Evolutionary conservation across 2,329 filamentous ascomycete genomes (phyloP).

Genomic region (Tolypocladium ophioglossoides): DNA sequence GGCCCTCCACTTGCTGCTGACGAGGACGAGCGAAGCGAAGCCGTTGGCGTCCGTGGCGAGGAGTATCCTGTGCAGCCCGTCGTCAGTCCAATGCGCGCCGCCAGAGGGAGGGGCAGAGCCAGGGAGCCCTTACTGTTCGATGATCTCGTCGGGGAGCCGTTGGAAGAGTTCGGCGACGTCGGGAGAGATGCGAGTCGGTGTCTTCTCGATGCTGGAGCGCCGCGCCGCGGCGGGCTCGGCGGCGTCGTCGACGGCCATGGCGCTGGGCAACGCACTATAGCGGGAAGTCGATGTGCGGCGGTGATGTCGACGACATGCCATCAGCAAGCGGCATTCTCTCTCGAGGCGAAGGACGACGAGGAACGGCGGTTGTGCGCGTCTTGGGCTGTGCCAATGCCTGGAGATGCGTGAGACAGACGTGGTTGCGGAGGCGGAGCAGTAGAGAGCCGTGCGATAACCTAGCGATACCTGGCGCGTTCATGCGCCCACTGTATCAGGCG

Average conservation of each 20-base stretch:
- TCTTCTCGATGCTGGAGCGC: conserved; percentile 24
- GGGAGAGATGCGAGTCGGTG: conserved; percentile 14
- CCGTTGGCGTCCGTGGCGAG: conserved; percentile 47
- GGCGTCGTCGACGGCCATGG: conserved; percentile 20
- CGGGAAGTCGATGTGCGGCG: background rate
- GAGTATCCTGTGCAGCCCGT: conserved; percentile 40
- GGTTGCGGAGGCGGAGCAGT: background rate
- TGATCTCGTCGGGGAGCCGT: conserved; percentile 56
- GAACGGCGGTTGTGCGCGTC: background rate
- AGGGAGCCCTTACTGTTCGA: conserved; percentile 48
- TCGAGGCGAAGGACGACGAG: background rate
- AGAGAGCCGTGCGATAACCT: background rate
- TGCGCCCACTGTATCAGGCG: background rate
- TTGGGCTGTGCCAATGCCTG: too few species aligned
- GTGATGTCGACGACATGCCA: background rate
- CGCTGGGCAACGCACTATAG: conserved; percentile 7
- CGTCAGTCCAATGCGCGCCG: background rate
- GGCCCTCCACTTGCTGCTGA: conserved; percentile 55
- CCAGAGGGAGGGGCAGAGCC: background rate
- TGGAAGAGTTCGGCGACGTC: conserved; percentile 31
- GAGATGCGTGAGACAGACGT: background rate
- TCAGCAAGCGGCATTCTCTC: background rate
- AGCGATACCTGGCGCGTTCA: too few species aligned
- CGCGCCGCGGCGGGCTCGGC: conserved; percentile 15
- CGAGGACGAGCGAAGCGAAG: conserved; percentile 55